Evolutionary conservation across 2,329 filamentous ascomycete species (phyloP).

Genomic region (Xylariaceae sp.): DNA sequence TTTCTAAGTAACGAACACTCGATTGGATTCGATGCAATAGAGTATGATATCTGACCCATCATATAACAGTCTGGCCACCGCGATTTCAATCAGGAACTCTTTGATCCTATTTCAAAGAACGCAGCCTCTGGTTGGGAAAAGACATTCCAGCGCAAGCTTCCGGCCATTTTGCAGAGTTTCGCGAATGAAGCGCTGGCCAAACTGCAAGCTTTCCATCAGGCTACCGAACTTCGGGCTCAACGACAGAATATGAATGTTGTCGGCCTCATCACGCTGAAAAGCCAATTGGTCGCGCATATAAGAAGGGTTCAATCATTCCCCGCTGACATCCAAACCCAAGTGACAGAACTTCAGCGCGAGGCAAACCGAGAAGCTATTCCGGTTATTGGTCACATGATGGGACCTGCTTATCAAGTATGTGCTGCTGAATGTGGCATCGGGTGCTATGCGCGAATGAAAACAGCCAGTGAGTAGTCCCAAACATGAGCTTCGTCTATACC

Average conservation of each 20-base stretch:
- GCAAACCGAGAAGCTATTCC: slow-evolving; percentile 52
- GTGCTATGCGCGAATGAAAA: slow-evolving; percentile 49
- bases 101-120: slow-evolving; percentile 21
- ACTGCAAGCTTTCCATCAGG: slow-evolving; percentile 22
- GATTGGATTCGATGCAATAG: no score
- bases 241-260: slow-evolving; percentile 18
- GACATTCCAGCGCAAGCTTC: slow-evolving; percentile 23
- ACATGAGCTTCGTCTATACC: no score
- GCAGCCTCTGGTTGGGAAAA: slow-evolving; percentile 27
- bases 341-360: slow-evolving; percentile 46
- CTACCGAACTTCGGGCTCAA: slow-evolving; percentile 19
- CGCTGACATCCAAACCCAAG: slow-evolving; percentile 27
- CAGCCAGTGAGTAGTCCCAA: slow-evolving; percentile 21
- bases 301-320: slow-evolving; percentile 37
- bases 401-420: slow-evolving; percentile 42
- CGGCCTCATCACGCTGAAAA: slow-evolving; percentile 32
- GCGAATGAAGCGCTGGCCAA: slow-evolving; percentile 11
- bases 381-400: slow-evolving; percentile 43
- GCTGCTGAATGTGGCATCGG: slow-evolving; percentile 41
- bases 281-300: slow-evolving; percentile 37
- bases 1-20: no score
- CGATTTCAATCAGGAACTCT: slow-evolving; percentile 27
- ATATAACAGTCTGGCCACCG: slow-evolving; percentile 18
- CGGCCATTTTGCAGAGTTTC: slow-evolving; percentile 18
- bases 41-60: no score